Percentiles rank a stretch among this genome's conserved stretches.
These are phyloP conservation scores for Blastosporella zonata DNA, from an alignment of 1,284 basidiomycete species.

Conservation along the genomic window DNA sequence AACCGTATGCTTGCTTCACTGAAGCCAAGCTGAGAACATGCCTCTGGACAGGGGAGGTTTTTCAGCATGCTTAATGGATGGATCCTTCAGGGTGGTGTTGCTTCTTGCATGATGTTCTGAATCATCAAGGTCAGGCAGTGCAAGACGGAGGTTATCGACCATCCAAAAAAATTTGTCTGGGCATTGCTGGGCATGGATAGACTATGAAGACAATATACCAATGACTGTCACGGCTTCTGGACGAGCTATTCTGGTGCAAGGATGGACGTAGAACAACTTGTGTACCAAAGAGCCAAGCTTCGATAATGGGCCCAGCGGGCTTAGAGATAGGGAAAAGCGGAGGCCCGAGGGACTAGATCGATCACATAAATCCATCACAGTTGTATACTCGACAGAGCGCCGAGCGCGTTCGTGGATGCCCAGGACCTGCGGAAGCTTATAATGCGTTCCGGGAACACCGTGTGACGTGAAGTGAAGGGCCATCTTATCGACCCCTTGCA, in stretches of 20 bases:
- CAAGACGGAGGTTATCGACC: conserved; percentile 22
- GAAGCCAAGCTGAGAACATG: conserved; percentile 6
- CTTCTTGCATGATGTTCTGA: conserved; percentile 26
- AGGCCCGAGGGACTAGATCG: not conserved
- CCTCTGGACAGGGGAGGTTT: not conserved
- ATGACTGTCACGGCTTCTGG: not conserved
- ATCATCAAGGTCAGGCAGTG: not conserved
- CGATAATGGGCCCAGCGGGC: conserved; percentile 1
- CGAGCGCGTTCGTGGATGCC: conserved; percentile 3
- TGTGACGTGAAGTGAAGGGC: not conserved
- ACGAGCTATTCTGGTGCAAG: not conserved
- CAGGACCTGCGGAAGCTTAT: not conserved
- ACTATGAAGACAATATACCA: conserved; percentile 11
- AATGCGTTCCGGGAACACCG: not conserved
- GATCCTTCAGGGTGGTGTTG: conserved; percentile 36
- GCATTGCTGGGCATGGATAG: conserved; percentile 20
- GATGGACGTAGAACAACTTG: conserved; percentile 7
- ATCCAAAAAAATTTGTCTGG: conserved; percentile 27
- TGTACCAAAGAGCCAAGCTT: not conserved
- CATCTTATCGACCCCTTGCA: conserved; percentile 5
- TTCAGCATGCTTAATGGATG: conserved; percentile 44
- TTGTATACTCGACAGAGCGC: conserved; percentile 10
- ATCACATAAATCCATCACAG: not conserved
- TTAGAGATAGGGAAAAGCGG: not conserved
- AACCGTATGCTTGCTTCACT: conserved; percentile 44